These are phyloP conservation scores for Cupressus sempervirens DNA, from an alignment of 75 land plant species.

Conservation along the genomic window DNA sequence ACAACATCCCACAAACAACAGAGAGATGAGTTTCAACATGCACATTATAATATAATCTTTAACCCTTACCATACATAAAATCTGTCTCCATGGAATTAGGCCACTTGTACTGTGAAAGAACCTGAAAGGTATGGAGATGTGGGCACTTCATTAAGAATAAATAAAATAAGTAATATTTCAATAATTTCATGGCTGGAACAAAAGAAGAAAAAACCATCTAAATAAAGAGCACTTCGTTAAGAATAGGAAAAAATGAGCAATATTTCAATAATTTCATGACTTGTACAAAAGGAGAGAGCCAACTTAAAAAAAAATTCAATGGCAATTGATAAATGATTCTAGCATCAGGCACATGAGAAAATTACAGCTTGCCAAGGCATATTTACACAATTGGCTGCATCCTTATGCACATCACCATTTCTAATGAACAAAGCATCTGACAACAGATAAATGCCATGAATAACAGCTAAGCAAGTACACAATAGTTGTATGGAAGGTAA, in stretches of 20 bases:
- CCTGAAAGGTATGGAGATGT: slow-evolving; percentile 19
- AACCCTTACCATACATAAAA: slow-evolving; percentile 61
- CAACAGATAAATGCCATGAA: background rate
- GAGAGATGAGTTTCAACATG: background rate
- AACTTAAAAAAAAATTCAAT: background rate
- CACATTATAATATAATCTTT: background rate
- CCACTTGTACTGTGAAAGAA: slow-evolving; percentile 62
- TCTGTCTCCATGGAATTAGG: slow-evolving; percentile 66
- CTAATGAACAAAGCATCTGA: background rate
- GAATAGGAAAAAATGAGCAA: background rate
- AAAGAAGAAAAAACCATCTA: background rate
- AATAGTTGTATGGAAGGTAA: background rate
- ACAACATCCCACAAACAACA: background rate
- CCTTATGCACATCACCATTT: background rate
- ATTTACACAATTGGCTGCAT: background rate
- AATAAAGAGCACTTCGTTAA: background rate
- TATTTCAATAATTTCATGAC: background rate
- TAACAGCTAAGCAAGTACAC: background rate
- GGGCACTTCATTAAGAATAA: background rate
- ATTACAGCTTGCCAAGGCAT: background rate
- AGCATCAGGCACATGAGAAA: background rate
- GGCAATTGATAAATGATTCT: background rate
- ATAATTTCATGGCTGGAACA: background rate
- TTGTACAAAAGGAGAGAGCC: background rate
- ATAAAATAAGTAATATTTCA: background rate